Evolutionary conservation across 2,329 filamentous ascomycete species (phyloP).

Genomic region (Ophiostoma novo-ulmi): DNA sequence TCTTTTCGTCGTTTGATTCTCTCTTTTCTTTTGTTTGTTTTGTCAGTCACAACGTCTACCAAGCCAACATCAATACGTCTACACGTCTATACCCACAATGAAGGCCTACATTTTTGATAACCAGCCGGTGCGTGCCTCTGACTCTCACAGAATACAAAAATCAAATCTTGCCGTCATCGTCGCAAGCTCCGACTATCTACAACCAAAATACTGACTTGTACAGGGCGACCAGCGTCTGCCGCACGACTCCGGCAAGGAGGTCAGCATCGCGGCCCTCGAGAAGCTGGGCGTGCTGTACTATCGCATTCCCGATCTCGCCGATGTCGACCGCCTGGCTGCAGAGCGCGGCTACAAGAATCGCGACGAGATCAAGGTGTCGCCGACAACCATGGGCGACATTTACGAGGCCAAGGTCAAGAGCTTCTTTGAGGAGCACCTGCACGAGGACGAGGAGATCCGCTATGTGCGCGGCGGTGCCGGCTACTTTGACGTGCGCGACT

Average conservation of each 20-base stretch:
- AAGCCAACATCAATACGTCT: background rate
- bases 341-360: slow-evolving; percentile 87
- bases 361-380: slow-evolving; percentile 86
- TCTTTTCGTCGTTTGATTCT: background rate
- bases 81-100: slow-evolving; percentile 38
- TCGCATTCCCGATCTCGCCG: slow-evolving; percentile 56
- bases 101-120: slow-evolving; percentile 56
- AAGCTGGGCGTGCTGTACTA: slow-evolving; percentile 77
- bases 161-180: too few relatives aligned
- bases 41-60: background rate
- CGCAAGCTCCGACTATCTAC: too few relatives aligned
- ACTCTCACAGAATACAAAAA: too few relatives aligned
- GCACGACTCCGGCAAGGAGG: slow-evolving; percentile 74
- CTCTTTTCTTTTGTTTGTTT: background rate
- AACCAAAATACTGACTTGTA: background rate
- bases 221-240: slow-evolving; percentile 90
- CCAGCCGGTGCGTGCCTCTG: slow-evolving; percentile 41
- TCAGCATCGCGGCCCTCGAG: slow-evolving; percentile 61
- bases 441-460: slow-evolving; percentile 97
- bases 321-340: slow-evolving; percentile 68
- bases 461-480: slow-evolving; percentile 86
- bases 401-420: slow-evolving; percentile 92
- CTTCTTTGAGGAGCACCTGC: slow-evolving; percentile 93
- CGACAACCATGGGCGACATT: slow-evolving; percentile 71
- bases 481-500: slow-evolving; percentile 85